Base-by-base conservation (phyloP, 2,329 filamentous ascomycete species). In the Orbilia oligospora region DNA sequence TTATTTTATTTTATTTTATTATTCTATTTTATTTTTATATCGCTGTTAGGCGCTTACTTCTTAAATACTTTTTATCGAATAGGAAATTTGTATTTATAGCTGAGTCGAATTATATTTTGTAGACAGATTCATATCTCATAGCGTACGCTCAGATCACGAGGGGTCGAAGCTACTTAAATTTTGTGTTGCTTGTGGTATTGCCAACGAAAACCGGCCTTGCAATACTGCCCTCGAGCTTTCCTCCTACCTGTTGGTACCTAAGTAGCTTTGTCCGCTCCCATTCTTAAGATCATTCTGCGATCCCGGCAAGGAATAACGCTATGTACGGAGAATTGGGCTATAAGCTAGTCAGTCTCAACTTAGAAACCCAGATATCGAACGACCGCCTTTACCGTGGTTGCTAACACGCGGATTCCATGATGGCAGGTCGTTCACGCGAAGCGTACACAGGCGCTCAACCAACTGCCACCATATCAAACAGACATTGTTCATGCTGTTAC, bases 321-420 rank as follows among this genome's bases (percentile, higher is more conserved):
- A 97, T 97, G 93, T 96, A 97, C 85, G 93, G 93, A 81, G 94
- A 97, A 84, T 86, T 93, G 76, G 93, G 92, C 64, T 92, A 93
- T 84, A 97, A 97, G 85, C 86, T 97, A 85, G 93, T 95, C 65
- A 44, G 64, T 44, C 22, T 41, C 27, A 53, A 64, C n/a, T 56
- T 36, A 8, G 18, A 5, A n/a, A 30, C 30, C 20, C 30, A 22
- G 20, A 44, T 33, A 27, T 53, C 20, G 33, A 64, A 24, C 24
- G 5, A 18, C 51, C 0, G 14, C 20, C 36, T 10, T 20, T 27
- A 6, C 16, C 2, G 33, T 36, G 18, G 56, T 30, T 61, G 53
- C 53, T 61, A 61, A 61, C 56, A 22, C 53, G 20, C 8, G 8
- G 33, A 58, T 38, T 38, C n/a, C 61, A 27, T 51, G 24, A 36